These are phyloP conservation scores for Moniliella sp. DNA, from an alignment of 1,284 basidiomycete genomes.

Conservation along the genomic window DNA sequence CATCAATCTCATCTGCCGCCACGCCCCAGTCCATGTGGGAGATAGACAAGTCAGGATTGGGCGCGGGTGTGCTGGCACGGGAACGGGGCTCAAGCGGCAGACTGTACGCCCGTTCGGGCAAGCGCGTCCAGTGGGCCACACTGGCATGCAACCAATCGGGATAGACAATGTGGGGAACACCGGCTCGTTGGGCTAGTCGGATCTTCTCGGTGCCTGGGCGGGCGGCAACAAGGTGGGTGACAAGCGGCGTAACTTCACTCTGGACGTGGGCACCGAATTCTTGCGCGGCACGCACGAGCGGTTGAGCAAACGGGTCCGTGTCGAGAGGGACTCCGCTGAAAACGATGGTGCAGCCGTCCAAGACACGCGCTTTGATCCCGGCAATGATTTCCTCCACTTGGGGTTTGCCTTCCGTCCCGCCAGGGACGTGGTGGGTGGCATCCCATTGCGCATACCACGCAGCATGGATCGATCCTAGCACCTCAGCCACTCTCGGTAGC, in stretches of 20 bases:
- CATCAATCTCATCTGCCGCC: constrained; percentile 66
- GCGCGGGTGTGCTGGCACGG: background rate
- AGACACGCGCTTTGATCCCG: constrained; percentile 50
- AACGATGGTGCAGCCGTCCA: constrained; percentile 56
- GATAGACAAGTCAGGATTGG: constrained; percentile 1
- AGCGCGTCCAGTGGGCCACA: constrained; percentile 54
- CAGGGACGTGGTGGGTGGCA: constrained; percentile 1
- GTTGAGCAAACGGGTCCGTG: constrained; percentile 46
- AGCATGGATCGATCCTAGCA: constrained; percentile 53
- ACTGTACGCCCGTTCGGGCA: constrained; percentile 49
- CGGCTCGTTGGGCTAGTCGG: constrained; percentile 45
- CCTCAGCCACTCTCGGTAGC: constrained; percentile 51
- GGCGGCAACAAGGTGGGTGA: constrained; percentile 77
- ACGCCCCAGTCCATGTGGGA: constrained; percentile 44
- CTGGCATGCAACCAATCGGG: constrained; percentile 69
- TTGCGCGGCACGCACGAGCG: constrained; percentile 52
- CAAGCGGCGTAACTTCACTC: constrained; percentile 45
- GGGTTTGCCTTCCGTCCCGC: too few species aligned
- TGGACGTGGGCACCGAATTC: constrained; percentile 70
- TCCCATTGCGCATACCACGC: constrained; percentile 43
- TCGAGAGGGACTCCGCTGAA: constrained; percentile 82
- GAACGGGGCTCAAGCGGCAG: background rate
- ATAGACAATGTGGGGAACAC: constrained; percentile 57
- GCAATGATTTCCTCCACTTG: constrained; percentile 50
- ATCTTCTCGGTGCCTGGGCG: constrained; percentile 66